Evolutionary conservation across 2,329 filamentous ascomycete species (phyloP).

Genomic region (Aspergillus quadricinctus): DNA sequence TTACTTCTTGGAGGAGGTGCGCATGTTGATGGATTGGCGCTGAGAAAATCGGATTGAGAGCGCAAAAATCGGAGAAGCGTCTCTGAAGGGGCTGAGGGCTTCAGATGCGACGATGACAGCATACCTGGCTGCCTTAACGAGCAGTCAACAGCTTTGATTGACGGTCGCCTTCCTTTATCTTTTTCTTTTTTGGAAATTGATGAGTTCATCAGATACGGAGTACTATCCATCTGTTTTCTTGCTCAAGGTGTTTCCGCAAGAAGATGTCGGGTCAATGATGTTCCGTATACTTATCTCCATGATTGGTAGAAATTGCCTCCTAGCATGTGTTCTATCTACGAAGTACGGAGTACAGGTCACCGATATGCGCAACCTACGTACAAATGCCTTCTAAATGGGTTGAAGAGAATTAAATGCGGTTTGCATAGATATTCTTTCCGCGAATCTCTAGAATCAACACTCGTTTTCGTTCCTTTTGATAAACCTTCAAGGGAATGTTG

Average conservation of each 20-base stretch:
- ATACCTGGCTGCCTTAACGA: conserved; percentile 27
- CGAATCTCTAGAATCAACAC: neutral
- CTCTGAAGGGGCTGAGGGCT: conserved; percentile 46
- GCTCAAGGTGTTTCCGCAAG: neutral
- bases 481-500: neutral
- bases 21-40: conserved; percentile 32
- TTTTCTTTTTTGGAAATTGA: neutral
- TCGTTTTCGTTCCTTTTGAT: neutral
- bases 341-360: neutral
- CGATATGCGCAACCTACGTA: too few relatives aligned
- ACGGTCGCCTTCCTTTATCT: neutral
- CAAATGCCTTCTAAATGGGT: neutral
- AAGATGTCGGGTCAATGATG: neutral
- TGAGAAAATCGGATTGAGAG: conserved; percentile 62
- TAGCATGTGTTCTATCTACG: neutral
- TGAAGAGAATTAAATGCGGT: neutral
- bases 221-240: conserved; percentile 1
- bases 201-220: neutral
- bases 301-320: neutral
- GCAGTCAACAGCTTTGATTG: conserved; percentile 6
- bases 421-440: neutral
- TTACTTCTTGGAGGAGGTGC: conserved; percentile 12
- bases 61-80: conserved; percentile 68
- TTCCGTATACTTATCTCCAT: neutral
- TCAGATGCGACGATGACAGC: conserved; percentile 32